phyloP scores from a whole-genome alignment of 805 yeast species.

The Monosporozyma servazzii region DNA sequence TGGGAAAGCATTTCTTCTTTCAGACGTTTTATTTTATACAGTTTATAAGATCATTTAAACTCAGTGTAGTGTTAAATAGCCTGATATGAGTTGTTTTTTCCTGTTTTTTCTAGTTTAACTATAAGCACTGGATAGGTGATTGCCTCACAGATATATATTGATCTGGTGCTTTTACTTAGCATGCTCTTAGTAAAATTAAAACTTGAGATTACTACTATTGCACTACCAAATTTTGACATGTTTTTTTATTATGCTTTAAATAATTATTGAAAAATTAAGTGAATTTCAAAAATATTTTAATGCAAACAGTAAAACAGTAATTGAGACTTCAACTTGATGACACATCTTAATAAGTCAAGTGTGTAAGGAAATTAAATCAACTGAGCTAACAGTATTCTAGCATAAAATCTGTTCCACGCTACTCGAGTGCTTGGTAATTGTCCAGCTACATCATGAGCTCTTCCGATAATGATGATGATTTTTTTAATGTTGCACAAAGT shows the following conservation, averaged over 20 bases:
- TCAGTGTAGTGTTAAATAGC: too few relatives aligned
- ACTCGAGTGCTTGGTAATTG: neutral
- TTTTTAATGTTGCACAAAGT: neutral
- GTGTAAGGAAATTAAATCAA: neutral
- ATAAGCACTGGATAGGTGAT: too few relatives aligned
- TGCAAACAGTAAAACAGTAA: neutral
- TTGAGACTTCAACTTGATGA: neutral
- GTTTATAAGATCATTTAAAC: too few relatives aligned
- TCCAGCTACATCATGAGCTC: neutral
- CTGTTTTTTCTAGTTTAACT: too few relatives aligned
- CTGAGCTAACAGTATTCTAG: neutral
- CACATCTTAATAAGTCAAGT: neutral
- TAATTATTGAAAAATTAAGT: neutral
- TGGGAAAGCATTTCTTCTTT: too few relatives aligned
- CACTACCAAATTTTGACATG: neutral
- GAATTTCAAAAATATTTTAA: neutral
- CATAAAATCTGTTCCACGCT: neutral
- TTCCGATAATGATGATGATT: slow-evolving; percentile 3
- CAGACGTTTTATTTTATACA: too few relatives aligned
- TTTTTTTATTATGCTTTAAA: neutral
- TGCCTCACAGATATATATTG: too few relatives aligned
- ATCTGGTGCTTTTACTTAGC: too few relatives aligned
- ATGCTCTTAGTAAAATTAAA: too few relatives aligned
- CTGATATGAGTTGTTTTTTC: too few relatives aligned
- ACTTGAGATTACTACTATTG: too few relatives aligned